phyloP scores from a whole-genome alignment of 495 filamentous ascomycete genomes.

The Aspergillus hancockii region DNA sequence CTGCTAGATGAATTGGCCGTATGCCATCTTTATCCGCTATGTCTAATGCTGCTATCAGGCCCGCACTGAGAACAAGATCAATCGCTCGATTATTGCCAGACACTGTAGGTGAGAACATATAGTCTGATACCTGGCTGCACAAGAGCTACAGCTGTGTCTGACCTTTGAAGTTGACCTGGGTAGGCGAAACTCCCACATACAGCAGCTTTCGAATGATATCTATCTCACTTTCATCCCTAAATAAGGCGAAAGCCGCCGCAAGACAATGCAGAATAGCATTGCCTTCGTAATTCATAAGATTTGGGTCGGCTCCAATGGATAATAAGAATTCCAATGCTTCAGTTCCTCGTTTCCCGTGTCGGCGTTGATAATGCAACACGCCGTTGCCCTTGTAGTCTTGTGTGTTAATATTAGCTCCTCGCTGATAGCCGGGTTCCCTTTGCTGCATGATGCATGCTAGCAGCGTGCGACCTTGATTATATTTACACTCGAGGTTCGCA shows the following conservation, averaged over 20 bases:
- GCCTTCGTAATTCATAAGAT: constrained; percentile 19
- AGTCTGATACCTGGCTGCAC: constrained; percentile 14
- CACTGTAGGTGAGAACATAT: constrained; percentile 10
- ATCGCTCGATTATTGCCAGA: constrained; percentile 9
- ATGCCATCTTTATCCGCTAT: constrained; percentile 22
- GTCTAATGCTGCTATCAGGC: constrained; percentile 2
- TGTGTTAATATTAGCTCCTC: constrained; percentile 23
- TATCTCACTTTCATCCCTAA: not conserved
- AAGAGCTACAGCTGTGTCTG: constrained; percentile 28
- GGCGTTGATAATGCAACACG: constrained; percentile 16
- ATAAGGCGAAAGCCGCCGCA: constrained; percentile 12
- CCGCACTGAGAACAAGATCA: constrained; percentile 16
- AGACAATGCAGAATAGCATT: constrained; percentile 20
- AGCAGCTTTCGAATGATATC: constrained; percentile 6
- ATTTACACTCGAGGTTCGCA: constrained; percentile 22
- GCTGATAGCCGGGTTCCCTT: too few species aligned
- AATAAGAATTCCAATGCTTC: constrained; percentile 14
- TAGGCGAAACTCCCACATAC: constrained; percentile 14
- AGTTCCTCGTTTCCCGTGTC: not conserved
- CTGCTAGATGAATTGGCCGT: constrained; percentile 36
- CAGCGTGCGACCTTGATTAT: constrained; percentile 22
- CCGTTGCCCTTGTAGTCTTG: constrained; percentile 26
- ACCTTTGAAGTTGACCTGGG: constrained; percentile 20
- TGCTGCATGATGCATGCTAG: constrained; percentile 13
- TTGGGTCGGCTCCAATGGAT: constrained; percentile 15